A percentile compares a stretch with the other conserved stretches of the same genome.
Evolutionary conservation across 192 early-diverging fungal genomes (phyloP).

Genomic region (Podila horticola): DNA sequence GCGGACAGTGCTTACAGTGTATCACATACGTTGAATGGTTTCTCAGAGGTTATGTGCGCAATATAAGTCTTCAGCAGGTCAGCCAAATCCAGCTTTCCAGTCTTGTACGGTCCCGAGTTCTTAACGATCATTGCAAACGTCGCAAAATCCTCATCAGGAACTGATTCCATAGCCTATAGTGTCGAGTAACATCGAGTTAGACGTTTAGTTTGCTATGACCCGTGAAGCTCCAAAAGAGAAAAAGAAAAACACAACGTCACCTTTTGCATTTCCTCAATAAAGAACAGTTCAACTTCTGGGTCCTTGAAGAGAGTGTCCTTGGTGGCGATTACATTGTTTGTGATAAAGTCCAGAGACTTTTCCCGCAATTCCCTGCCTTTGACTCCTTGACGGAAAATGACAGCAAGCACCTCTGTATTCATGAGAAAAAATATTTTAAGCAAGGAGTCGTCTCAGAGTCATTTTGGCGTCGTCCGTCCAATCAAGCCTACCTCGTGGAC

Average conservation of each 20-base stretch:
- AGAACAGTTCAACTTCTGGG: constrained; percentile 38
- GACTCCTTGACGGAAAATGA: constrained; percentile 39
- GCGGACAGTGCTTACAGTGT: not conserved
- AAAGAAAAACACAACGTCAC: not conserved
- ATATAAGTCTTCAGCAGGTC: constrained; percentile 24
- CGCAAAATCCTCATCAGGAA: constrained; percentile 35
- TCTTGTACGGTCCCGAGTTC: constrained; percentile 30
- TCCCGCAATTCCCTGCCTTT: constrained; percentile 38
- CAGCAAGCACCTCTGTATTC: constrained; percentile 38
- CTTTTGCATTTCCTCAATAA: constrained; percentile 42
- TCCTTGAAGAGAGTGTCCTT: constrained; percentile 24
- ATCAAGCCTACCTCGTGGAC: constrained; percentile 30
- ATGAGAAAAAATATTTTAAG: no score
- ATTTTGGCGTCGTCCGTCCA: not conserved
- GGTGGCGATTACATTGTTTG: constrained; percentile 24
- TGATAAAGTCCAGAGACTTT: constrained; percentile 31
- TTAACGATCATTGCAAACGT: constrained; percentile 45
- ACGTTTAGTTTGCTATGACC: not conserved
- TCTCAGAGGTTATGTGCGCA: constrained; percentile 32
- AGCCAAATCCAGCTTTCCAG: constrained; percentile 25
- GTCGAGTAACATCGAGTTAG: not conserved
- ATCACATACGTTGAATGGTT: constrained; percentile 22
- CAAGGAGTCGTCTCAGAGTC: no score
- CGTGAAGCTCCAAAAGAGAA: not conserved
- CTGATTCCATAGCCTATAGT: constrained; percentile 35